Conservation (phyloP, 257 asterid species). For the Haberlea rhodopensis region DNA sequence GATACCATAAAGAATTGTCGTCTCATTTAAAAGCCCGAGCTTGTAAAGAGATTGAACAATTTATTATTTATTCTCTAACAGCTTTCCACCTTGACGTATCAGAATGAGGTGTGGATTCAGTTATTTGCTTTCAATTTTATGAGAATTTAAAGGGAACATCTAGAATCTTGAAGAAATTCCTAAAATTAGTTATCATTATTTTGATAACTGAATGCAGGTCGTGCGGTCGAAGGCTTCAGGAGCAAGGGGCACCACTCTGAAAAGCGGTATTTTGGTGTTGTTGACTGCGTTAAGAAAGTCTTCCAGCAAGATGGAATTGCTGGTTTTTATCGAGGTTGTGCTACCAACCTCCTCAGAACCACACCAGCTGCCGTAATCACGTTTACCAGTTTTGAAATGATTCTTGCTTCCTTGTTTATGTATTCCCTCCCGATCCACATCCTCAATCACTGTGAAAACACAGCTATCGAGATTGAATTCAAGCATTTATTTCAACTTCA, state of each 20-base stretch:
- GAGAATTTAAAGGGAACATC: too few relatives aligned
- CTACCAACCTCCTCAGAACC: conserved; percentile 82
- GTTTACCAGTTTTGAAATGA: conserved; percentile 96
- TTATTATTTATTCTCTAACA: too few relatives aligned
- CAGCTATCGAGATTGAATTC: background rate
- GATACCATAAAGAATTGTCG: too few relatives aligned
- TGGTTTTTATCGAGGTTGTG: conserved; percentile 92
- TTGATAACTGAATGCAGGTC: conserved; percentile 32
- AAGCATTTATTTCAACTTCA: background rate
- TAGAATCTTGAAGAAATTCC: too few relatives aligned
- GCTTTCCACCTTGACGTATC: too few relatives aligned
- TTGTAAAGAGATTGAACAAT: too few relatives aligned
- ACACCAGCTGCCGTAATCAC: conserved; percentile 98
- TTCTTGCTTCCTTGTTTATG: conserved; percentile 77
- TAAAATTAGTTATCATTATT: background rate
- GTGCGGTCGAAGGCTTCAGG: conserved; percentile 98
- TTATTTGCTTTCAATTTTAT: too few relatives aligned
- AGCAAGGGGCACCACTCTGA: conserved; percentile 95
- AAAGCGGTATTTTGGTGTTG: conserved; percentile 78
- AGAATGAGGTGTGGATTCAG: too few relatives aligned
- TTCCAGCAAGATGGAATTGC: conserved; percentile 69
- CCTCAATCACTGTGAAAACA: conserved; percentile 48
- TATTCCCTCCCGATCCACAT: conserved; percentile 71
- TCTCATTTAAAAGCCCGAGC: too few relatives aligned
- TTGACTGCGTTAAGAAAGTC: conserved; percentile 77